Conservation (phyloP, 805 yeast species). For the Sungouiella thailandica region DNA sequence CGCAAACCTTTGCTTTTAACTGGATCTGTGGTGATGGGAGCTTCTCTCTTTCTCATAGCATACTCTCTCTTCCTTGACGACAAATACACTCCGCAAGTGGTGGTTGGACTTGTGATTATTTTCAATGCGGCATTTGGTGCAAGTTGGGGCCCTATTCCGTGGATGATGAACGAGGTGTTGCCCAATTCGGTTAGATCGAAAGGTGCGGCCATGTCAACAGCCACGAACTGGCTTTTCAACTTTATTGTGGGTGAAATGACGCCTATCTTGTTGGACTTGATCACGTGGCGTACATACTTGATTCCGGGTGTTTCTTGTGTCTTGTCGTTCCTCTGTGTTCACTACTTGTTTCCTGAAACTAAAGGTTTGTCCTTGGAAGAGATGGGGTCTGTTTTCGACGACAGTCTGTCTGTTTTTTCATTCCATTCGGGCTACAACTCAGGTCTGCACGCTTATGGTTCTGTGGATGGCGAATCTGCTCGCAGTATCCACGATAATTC, state of each 20-base stretch:
- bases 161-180: slow-evolving; percentile 86
- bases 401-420: slow-evolving; percentile 37
- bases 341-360: slow-evolving; percentile 79
- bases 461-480: slow-evolving; percentile 9
- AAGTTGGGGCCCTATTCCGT: slow-evolving; percentile 93
- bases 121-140: slow-evolving; percentile 84
- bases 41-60: slow-evolving; percentile 62
- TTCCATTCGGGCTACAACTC: slow-evolving; percentile 30
- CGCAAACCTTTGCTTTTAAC: slow-evolving; percentile 75
- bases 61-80: slow-evolving; percentile 38
- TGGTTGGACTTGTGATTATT: slow-evolving; percentile 70
- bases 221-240: slow-evolving; percentile 90
- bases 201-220: slow-evolving; percentile 87
- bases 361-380: slow-evolving; percentile 86
- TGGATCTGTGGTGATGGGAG: slow-evolving; percentile 79
- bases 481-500: slow-evolving; percentile 3
- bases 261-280: slow-evolving; percentile 72
- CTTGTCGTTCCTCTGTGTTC: slow-evolving; percentile 68
- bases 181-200: slow-evolving; percentile 82
- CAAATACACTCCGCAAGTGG: slow-evolving; percentile 57
- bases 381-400: slow-evolving; percentile 88
- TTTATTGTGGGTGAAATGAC: slow-evolving; percentile 90
- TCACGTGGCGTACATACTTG: slow-evolving; percentile 76
- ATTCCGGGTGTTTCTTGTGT: slow-evolving; percentile 78
- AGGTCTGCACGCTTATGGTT: slow-evolving; percentile 6